phyloP scores from a whole-genome alignment of 371 early-diverging fungal species.

The Apophysomyces elegans region DNA sequence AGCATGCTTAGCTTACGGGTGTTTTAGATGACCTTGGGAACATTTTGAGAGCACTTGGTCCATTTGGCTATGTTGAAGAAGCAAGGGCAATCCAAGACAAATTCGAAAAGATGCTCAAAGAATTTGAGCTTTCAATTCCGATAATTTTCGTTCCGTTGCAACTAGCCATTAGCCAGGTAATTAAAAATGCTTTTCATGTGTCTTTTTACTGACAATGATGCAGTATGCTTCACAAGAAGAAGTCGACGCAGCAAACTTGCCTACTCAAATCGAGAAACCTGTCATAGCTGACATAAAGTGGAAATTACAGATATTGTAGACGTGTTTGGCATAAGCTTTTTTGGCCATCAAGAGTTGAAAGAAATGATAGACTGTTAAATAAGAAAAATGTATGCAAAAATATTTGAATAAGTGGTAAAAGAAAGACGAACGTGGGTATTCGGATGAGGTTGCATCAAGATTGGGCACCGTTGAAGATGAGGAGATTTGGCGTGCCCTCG shows the following conservation, averaged over 20 bases:
- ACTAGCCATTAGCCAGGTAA: slow-evolving; percentile 41
- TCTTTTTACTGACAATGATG: background rate
- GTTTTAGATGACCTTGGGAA: slow-evolving; percentile 46
- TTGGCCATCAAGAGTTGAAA: slow-evolving; percentile 7
- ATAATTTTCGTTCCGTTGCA: slow-evolving; percentile 54
- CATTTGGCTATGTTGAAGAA: slow-evolving; percentile 50
- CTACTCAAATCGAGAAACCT: slow-evolving; percentile 48
- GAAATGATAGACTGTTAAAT: background rate
- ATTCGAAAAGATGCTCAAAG: slow-evolving; percentile 41
- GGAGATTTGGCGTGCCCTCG: slow-evolving; percentile 75
- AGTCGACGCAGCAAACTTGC: slow-evolving; percentile 36
- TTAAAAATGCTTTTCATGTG: background rate
- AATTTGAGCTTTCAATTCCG: slow-evolving; percentile 30
- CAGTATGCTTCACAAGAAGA: slow-evolving; percentile 50
- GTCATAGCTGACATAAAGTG: slow-evolving; percentile 42
- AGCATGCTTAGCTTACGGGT: background rate
- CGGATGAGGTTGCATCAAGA: background rate
- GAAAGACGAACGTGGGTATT: background rate
- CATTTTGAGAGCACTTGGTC: slow-evolving; percentile 45
- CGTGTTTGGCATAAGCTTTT: too few relatives aligned
- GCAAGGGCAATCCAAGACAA: slow-evolving; percentile 49
- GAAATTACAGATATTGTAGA: slow-evolving; percentile 44
- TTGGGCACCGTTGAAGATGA: slow-evolving; percentile 75
- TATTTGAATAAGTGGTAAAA: too few relatives aligned
- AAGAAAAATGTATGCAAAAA: background rate